Conservation (phyloP, 495 filamentous ascomycete genomes). For the Clavariopsis aquatica region DNA sequence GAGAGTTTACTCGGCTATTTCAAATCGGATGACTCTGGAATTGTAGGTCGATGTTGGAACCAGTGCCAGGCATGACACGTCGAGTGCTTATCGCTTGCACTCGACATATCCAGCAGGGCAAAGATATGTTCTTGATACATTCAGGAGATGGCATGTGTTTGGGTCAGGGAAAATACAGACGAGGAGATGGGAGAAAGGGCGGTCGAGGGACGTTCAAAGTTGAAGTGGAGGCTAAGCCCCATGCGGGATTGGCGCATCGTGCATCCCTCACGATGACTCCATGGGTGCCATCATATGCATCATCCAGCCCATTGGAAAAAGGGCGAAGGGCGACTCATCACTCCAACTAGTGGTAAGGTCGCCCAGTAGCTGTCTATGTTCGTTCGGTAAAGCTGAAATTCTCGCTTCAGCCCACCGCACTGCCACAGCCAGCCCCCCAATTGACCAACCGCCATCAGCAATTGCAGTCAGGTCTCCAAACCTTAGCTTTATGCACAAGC, state of each 20-base stretch:
- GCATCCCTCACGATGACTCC: background rate
- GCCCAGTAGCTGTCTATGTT: background rate
- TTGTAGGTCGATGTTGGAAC: too few species aligned
- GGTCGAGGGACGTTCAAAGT: background rate
- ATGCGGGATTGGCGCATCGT: background rate
- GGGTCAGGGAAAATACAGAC: too few species aligned
- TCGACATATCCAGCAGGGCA: too few species aligned
- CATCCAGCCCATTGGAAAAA: background rate
- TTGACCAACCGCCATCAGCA: slow-evolving; percentile 3
- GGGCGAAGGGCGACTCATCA: background rate
- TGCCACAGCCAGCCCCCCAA: background rate
- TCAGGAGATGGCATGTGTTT: too few species aligned
- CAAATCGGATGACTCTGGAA: too few species aligned
- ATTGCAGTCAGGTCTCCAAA: background rate
- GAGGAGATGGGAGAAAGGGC: background rate
- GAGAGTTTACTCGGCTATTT: too few species aligned
- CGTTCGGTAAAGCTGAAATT: background rate
- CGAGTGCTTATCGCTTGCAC: too few species aligned
- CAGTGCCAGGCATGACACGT: too few species aligned
- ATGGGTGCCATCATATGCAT: background rate
- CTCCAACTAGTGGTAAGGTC: background rate
- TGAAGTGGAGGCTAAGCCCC: background rate
- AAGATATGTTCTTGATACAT: too few species aligned
- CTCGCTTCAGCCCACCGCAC: background rate
- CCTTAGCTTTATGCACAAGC: background rate